Evolutionary conservation across 2,329 filamentous ascomycete species (phyloP).

Genomic region (Fusarium longipes): DNA sequence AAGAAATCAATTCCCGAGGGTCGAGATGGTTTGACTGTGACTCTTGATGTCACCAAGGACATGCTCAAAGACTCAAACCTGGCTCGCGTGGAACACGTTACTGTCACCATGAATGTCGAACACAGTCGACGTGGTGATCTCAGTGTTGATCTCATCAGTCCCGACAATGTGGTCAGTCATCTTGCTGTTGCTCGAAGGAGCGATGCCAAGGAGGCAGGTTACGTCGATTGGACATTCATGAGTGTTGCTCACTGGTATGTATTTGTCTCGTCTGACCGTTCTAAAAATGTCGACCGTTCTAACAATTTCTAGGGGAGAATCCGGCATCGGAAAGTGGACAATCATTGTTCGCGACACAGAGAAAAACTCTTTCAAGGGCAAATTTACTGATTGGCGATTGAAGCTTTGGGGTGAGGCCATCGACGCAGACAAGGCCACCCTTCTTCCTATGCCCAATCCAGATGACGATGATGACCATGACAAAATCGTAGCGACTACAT

Average conservation of each 20-base stretch:
- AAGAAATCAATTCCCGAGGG: conserved; percentile 88
- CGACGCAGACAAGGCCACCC: conserved; percentile 76
- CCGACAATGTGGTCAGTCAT: conserved; percentile 82
- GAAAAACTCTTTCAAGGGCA: conserved; percentile 80
- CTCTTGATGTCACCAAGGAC: conserved; percentile 83
- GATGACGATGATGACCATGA: conserved; percentile 87
- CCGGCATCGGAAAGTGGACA: conserved; percentile 88
- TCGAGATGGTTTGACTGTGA: conserved; percentile 78
- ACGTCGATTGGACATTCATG: conserved; percentile 99
- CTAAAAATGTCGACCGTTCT: conserved; percentile 45
- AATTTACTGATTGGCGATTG: conserved; percentile 90
- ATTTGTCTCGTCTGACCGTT: rapidly evolving
- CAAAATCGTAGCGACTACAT: conserved; percentile 64
- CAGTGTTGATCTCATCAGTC: conserved; percentile 90
- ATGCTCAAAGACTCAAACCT: conserved; percentile 87
- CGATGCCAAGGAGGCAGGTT: conserved; percentile 76
- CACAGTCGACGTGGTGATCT: conserved; percentile 90
- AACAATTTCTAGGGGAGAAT: conserved; percentile 77
- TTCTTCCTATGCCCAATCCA: conserved; percentile 84
- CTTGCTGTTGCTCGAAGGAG: conserved; percentile 79
- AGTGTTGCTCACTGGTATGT: conserved; percentile 92
- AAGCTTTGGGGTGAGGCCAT: conserved; percentile 93
- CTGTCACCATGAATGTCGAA: conserved; percentile 95
- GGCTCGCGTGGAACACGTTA: conserved; percentile 90
- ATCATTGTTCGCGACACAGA: conserved; percentile 87